Evolutionary conservation across 331 rosid genomes (phyloP), one percentile per base, ranked within the genome.

Genomic region (Dryas integrifolia): DNA sequence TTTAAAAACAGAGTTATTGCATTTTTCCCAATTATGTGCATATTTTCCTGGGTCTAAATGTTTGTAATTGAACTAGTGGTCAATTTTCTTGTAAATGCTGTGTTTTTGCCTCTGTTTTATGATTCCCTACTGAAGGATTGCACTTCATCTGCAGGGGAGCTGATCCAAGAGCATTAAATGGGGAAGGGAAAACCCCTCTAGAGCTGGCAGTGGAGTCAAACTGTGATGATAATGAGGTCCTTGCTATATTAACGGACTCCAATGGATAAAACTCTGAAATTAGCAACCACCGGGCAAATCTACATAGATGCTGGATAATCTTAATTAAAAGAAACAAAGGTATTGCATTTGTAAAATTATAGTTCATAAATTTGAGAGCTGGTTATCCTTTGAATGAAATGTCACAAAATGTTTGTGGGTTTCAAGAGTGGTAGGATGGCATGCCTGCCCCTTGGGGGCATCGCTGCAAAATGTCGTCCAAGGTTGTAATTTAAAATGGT

Each of bases 181-280:
- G 88, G 58, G 88, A 86, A 58, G 98, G 99, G 62, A 95, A 96
- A 92, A 95, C 87, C 38, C 89, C 96, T 3, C 67, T 88, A 39
- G 90, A 88, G 81, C 84, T 92, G 21, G 96, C 93, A 59, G 76
- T 87, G 11, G 92, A 87, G 79, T 83, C 88, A 6, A 95, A 92
- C 79, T 84, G 82, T 3, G 88, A 82, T 13, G 92, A 95, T 72
- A 67, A 73, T 41, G 92, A 85, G 72, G 72, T 92, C 77, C 86
- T 79, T 80, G 84, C 87, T 56, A 60, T 87, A 76, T 69, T 85
- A 57, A 70, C 91, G 11, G 97, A 88, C 70, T 82, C 93, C 67
- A 90, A 78, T 68, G 88, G 97, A 76, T 95, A 82, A 92, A 46
- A 69, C 52, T 74, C 73, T 56, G 67, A 18, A 39, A 49, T 50